phyloP scores from a whole-genome alignment of 345 rosid species.

The Turritis glabra region DNA sequence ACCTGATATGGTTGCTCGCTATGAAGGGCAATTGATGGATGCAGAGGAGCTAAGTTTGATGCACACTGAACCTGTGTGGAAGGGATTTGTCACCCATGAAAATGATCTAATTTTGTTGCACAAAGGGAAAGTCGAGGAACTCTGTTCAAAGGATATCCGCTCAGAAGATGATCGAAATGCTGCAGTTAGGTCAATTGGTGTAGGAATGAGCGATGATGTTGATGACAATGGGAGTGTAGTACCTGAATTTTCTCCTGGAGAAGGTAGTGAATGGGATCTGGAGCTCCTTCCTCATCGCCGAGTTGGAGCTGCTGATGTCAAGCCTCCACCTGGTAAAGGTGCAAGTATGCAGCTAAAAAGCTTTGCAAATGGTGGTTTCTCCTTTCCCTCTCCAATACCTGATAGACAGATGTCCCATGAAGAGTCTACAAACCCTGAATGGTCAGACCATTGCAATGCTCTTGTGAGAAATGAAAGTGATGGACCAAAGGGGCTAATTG shows the following conservation, averaged over 20 bases:
- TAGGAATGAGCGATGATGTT: constrained; percentile 84
- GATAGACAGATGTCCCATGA: constrained; percentile 53
- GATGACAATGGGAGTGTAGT: constrained; percentile 79
- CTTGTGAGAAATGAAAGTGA: constrained; percentile 46
- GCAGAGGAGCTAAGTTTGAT: constrained; percentile 76
- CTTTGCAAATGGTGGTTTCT: constrained; percentile 63
- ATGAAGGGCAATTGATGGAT: constrained; percentile 83
- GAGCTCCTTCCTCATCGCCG: constrained; percentile 66
- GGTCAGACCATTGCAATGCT: constrained; percentile 59
- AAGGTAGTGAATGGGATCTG: constrained; percentile 84
- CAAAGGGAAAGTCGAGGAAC: constrained; percentile 51
- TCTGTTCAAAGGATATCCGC: constrained; percentile 58
- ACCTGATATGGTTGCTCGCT: constrained; percentile 63
- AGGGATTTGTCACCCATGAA: constrained; percentile 87
- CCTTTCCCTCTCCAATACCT: constrained; percentile 68
- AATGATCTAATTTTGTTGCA: constrained; percentile 65
- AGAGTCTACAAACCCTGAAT: constrained; percentile 56
- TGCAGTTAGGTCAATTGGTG: constrained; percentile 97
- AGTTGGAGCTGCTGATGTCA: constrained; percentile 50
- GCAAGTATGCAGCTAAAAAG: constrained; percentile 44
- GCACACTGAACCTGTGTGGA: constrained; percentile 89
- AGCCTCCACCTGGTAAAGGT: constrained; percentile 41
- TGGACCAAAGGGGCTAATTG: no score
- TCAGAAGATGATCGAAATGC: constrained; percentile 78
- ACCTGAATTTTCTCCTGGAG: constrained; percentile 76